phyloP scores from a whole-genome alignment of 164 flowering plant species.

The Tinospora cordifolia region DNA sequence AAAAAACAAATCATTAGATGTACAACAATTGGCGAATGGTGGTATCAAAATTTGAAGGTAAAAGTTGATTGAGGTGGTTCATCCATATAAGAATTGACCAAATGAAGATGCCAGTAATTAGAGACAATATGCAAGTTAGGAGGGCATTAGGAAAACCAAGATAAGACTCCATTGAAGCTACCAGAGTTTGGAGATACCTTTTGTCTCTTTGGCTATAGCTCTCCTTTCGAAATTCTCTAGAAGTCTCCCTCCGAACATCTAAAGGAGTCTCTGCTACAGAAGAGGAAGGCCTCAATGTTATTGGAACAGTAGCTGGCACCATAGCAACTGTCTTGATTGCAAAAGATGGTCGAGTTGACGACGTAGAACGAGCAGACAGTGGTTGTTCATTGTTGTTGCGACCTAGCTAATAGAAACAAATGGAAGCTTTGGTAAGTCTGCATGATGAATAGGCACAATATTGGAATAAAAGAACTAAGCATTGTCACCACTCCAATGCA shows the following conservation, averaged over 20 bases:
- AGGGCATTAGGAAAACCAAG: too few relatives aligned
- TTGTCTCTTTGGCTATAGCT: conserved; percentile 29
- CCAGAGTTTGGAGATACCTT: conserved; percentile 35
- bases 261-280: conserved; percentile 21
- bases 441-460: background rate
- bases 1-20: background rate
- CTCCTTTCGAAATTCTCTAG: conserved; percentile 18
- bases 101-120: too few relatives aligned
- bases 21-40: too few relatives aligned
- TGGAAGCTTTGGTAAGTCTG: conserved; percentile 15
- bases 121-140: too few relatives aligned
- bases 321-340: conserved; percentile 38
- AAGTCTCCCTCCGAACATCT: conserved; percentile 21
- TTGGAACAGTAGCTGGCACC: conserved; percentile 54
- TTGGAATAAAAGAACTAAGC: background rate
- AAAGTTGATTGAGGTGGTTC: too few relatives aligned
- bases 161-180: background rate
- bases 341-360: conserved; percentile 35
- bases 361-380: conserved; percentile 28
- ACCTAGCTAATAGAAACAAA: conserved; percentile 42
- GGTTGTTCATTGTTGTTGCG: conserved; percentile 37
- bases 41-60: too few relatives aligned
- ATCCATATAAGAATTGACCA: too few relatives aligned
- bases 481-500: background rate
- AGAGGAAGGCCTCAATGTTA: conserved; percentile 36